Evolutionary conservation across 495 filamentous ascomycete genomes (phyloP), one percentile per base, ranked within the genome.

Genomic region (Penicillium flavigenum): DNA sequence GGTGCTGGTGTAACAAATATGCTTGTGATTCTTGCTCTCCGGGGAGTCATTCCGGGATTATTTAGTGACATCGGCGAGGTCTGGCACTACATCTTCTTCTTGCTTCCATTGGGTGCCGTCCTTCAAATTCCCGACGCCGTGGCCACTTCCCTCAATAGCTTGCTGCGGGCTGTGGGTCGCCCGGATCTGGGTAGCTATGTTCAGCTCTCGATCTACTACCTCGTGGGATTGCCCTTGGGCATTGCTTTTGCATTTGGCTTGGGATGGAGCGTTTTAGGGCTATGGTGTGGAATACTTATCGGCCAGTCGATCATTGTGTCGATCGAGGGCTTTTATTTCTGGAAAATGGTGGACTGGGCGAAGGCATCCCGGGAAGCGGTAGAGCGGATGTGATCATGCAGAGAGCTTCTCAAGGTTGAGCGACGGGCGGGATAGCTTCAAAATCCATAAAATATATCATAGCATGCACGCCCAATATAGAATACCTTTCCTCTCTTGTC

Each of bases 51-150:
- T 24, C 57, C 71, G 12, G 47, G 32, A 26, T 63, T 79, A 48
- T 79, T 78, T 47, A 73, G 70, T 8, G 61, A 72, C 3, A 74
- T 79, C 43, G 36, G 42, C 9, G 60, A 53, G 9, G 76, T 79
- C 39, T 65, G 71, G 34, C 66, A 71, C 8, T 36, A 68, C 42
- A 62, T 68, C 19, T 53, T 47, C 5, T 48, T 51, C 3, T 44
- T 64, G 26, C 59, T 72, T 26, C 69, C 69, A 10, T 17, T 69
- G 17, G 63, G 57, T 50, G 69, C 69, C 10, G 61, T 65, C 3
- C 53, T 72, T 31, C 64, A 68, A 41, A 51, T 70, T 12, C 58
- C 65, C 7, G 70, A 72, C 48, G 57, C 70, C 7, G n/a, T 64
- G 14, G 67, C 61, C 9, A 58, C 66, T 10, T 54, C 46, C 20